Percentiles rank a stretch among this genome's conserved stretches.
Conservation (phyloP, 768 basidiomycete species). For the Leucosporidium creatinivorum region DNA sequence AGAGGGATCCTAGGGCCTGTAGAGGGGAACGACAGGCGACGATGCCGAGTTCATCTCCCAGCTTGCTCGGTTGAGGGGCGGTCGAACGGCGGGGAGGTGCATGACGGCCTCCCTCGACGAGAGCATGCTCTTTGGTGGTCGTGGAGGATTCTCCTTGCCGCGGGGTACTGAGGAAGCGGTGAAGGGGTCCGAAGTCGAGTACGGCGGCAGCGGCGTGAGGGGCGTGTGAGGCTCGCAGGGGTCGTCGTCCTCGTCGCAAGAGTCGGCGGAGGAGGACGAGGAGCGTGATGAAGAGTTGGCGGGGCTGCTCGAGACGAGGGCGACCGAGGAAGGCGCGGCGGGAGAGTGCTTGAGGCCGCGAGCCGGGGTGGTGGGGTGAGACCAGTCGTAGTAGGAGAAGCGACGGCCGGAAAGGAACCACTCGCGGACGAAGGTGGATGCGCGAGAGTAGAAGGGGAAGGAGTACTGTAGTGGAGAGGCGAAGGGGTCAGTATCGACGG, state of each 20-base stretch:
- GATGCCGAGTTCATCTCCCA: slow-evolving; percentile 25
- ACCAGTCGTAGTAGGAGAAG: slow-evolving; percentile 30
- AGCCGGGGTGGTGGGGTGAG: neutral
- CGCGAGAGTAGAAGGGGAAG: slow-evolving; percentile 91
- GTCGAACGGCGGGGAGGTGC: slow-evolving; percentile 2
- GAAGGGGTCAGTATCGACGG: neutral
- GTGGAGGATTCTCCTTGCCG: slow-evolving; percentile 45
- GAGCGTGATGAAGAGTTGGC: neutral
- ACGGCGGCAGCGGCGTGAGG: slow-evolving; percentile 22
- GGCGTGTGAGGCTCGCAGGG: slow-evolving; percentile 29
- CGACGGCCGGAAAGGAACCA: slow-evolving; percentile 83
- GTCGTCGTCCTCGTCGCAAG: slow-evolving; percentile 21
- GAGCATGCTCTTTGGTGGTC: neutral
- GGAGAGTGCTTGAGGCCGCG: neutral
- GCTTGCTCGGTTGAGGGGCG: slow-evolving; percentile 24
- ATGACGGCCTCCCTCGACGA: neutral
- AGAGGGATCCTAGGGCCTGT: slow-evolving; percentile 4
- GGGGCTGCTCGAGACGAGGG: neutral
- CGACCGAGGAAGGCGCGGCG: neutral
- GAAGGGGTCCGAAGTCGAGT: slow-evolving; percentile 39
- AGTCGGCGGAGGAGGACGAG: neutral
- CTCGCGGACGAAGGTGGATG: slow-evolving; percentile 85
- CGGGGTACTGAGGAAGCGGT: slow-evolving; percentile 45
- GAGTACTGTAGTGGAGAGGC: slow-evolving; percentile 50
- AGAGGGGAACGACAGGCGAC: neutral